Evolutionary conservation across 1,284 basidiomycete genomes (phyloP), one percentile per base, ranked within the genome.

Genomic region (Moesziomyces antarcticus): DNA sequence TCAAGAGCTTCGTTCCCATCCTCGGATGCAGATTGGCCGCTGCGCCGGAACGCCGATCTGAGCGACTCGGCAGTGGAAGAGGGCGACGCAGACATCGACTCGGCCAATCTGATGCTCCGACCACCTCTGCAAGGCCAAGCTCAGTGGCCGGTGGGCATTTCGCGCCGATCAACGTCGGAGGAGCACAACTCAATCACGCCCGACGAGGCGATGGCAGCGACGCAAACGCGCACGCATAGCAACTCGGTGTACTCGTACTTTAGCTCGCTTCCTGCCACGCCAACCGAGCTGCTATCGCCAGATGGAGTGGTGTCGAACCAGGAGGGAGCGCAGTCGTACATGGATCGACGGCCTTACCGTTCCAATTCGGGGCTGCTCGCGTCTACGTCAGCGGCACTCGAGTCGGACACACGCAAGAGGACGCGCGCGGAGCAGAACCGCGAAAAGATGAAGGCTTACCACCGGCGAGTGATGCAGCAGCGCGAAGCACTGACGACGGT

Each of bases 381-480:
- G 13, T 22, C 52, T 40, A 60, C 57, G 41, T 56, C 57, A n/a
- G 47, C 54, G 2, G 47, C 54, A 30, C 30, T 33, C 11, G 65
- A 68, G 41, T 11, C 55, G 3, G 65, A 57, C n/a, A 45, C 58
- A 46, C 57, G 58, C 25, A 71, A 60, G 51, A 64, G 56, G 21
- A 52, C 55, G 10, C 63, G 69, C 3, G 69, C 63, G 10, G 69
- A 72, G 45, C 69, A 66, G 49, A 72, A 72, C n/a, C 62, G 69
- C 25, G 63, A 66, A 50, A 72, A 72, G 54, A 72, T 72, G 69
- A 72, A 66, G 50, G 69, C 69, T 7, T 72, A 72, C 40, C 69
- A 72, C 44, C 35, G 59, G 18, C 44, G 69, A 9, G 69, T 72
- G 13, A 72, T 72, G 69, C 69, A 72, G 49, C 69, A 72, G 37